Evolutionary conservation across 2,329 filamentous ascomycete genomes (phyloP), one percentile per base, ranked within the genome.

Genomic region (Pyrenophora teres): DNA sequence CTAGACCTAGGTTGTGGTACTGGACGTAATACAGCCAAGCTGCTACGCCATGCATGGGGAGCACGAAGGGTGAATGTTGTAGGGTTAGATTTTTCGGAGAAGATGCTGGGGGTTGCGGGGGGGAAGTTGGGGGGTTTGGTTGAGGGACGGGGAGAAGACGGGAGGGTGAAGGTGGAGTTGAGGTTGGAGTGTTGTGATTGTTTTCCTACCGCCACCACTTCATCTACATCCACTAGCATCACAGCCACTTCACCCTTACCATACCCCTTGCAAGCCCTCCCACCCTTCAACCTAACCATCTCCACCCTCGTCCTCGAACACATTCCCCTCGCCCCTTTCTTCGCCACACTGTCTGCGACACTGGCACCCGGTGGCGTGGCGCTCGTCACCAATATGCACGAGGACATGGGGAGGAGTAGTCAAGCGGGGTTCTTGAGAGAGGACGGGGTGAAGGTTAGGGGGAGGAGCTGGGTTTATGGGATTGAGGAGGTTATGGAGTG

Each of bases 381-480:
- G 4, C 72, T 87, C 8, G 62, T 88, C n/a, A 87, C 84, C 0
- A 88, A 87, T 62, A 88, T 88, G 86, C 86, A 88, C 65, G 70
- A 78, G 1, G 81, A 87, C 3, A 87, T 88, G 84, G 85, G 84
- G 1, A 56, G 57, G 12, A 75, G 79, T 13, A 81, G 80, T 21
- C 83, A 85, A 63, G 85, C 85, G 0, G 85, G 86, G 0, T 88
- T 88, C 61, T 75, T 83, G 10, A 82, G 84, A 6, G 71, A 69
- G 15, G 78, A 78, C 1, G 71, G 64, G 1, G 59, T 73, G 3
- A 87, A 88, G 73, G 78, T 88, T 13, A 74, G 83, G 40, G 83
- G 83, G 1, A 76, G 71, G 23, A 87, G 84, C 64, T 87, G 80
- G 68, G 78, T 78, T 35, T 79, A 88, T 72, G 77, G 74, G 10